These are phyloP conservation scores for Diaporthe citriasiana DNA, from an alignment of 2,329 filamentous ascomycete genomes.

Conservation along the genomic window DNA sequence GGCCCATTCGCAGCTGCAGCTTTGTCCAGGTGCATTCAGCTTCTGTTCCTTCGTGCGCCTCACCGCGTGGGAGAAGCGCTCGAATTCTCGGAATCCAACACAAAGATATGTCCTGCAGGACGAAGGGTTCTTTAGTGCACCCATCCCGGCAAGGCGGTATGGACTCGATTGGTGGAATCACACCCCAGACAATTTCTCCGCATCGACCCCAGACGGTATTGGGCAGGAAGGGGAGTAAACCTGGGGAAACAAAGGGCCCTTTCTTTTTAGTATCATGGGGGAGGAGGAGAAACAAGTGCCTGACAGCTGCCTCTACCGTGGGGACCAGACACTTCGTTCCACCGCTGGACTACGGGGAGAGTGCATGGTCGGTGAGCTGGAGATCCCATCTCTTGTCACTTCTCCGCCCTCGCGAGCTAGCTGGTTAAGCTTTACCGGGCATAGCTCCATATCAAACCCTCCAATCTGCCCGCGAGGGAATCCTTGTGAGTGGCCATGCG, in stretches of 20 bases:
- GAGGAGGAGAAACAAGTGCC: background rate
- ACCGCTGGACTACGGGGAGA: background rate
- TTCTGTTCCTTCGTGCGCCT: background rate
- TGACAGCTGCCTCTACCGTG: background rate
- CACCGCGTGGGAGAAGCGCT: conserved; percentile 11
- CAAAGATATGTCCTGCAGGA: background rate
- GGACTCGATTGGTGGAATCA: conserved; percentile 38
- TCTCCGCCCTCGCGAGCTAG: background rate
- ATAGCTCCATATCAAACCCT: conserved; percentile 29
- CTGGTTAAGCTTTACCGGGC: background rate
- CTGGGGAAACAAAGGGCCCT: background rate
- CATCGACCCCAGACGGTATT: conserved; percentile 26
- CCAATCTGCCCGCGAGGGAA: conserved; percentile 10
- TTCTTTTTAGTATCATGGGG: background rate
- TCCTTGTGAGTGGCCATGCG: conserved; percentile 11
- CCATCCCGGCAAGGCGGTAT: background rate
- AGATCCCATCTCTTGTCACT: conserved; percentile 12
- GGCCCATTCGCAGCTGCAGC: background rate
- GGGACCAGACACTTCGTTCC: background rate
- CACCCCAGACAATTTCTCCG: conserved; percentile 29
- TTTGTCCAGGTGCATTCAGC: no score
- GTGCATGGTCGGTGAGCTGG: background rate
- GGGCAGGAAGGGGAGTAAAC: conserved; percentile 7
- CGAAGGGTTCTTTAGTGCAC: background rate
- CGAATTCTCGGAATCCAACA: background rate